phyloP scores from a whole-genome alignment of 169 alveolate species.

The Eimeria acervulina region DNA sequence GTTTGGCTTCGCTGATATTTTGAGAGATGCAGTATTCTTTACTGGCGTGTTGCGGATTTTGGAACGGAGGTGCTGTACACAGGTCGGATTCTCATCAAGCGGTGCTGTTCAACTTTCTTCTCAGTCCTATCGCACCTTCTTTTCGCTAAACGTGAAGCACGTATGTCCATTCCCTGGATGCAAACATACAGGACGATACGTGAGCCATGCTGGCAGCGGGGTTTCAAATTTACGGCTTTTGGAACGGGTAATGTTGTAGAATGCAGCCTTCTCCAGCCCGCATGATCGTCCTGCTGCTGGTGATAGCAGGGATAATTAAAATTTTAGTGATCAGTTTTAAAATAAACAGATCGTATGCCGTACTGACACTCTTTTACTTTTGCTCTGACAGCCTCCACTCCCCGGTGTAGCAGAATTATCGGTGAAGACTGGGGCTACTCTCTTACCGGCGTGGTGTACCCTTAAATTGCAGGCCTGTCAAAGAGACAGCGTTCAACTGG shows the following conservation, averaged over 20 bases:
- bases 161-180: not conserved
- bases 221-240: not conserved
- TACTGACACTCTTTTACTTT: not conserved
- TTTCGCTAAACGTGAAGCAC: not conserved
- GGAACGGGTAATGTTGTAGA: not conserved
- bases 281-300: not conserved
- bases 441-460: not conserved
- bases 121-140: not conserved
- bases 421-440: not conserved
- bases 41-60: too few relatives aligned
- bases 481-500: not conserved
- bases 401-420: not conserved
- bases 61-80: not conserved
- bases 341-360: not conserved
- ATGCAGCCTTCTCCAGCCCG: not conserved
- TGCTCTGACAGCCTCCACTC: not conserved
- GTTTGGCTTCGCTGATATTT: not conserved
- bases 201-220: not conserved
- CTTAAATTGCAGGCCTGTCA: not conserved
- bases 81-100: not conserved
- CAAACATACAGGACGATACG: not conserved
- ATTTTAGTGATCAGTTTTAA: not conserved
- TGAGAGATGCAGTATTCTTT: too few relatives aligned
- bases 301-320: not conserved
- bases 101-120: not conserved